Evolutionary conservation across 345 rosid genomes (phyloP).

Genomic region (Eucalyptus grandis): DNA sequence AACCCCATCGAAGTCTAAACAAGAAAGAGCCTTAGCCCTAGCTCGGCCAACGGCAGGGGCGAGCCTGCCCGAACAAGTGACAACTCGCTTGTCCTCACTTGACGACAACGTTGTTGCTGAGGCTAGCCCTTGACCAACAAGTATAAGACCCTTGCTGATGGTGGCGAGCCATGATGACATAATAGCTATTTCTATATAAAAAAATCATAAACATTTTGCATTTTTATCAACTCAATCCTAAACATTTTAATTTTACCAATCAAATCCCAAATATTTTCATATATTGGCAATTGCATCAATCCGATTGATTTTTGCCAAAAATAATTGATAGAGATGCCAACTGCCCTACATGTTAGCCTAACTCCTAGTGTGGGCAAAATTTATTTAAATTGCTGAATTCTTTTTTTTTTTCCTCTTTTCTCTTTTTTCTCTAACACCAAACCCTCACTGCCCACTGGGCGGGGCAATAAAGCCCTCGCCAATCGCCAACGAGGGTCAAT

Average conservation of each 20-base stretch:
- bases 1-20: rapidly evolving
- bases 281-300: rapidly evolving
- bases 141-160: not conserved
- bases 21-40: not conserved
- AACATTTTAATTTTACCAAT: too few species aligned
- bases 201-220: rapidly evolving
- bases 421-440: rapidly evolving
- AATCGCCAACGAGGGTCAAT: rapidly evolving
- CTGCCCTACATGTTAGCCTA: rapidly evolving
- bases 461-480: not conserved
- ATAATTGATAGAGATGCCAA: rapidly evolving
- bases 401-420: not conserved
- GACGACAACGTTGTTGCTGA: rapidly evolving
- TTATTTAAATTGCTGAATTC: too few species aligned
- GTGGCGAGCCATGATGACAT: rapidly evolving
- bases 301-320: too few species aligned
- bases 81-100: not conserved
- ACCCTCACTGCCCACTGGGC: too few species aligned
- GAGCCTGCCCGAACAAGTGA: not conserved
- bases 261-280: not conserved
- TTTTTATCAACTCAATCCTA: rapidly evolving
- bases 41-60: rapidly evolving
- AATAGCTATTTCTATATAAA: too few species aligned
- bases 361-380: too few species aligned
- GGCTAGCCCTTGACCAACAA: rapidly evolving